These are phyloP conservation scores for Lumnitzera racemosa DNA, from an alignment of 345 rosid species.

Conservation along the genomic window DNA sequence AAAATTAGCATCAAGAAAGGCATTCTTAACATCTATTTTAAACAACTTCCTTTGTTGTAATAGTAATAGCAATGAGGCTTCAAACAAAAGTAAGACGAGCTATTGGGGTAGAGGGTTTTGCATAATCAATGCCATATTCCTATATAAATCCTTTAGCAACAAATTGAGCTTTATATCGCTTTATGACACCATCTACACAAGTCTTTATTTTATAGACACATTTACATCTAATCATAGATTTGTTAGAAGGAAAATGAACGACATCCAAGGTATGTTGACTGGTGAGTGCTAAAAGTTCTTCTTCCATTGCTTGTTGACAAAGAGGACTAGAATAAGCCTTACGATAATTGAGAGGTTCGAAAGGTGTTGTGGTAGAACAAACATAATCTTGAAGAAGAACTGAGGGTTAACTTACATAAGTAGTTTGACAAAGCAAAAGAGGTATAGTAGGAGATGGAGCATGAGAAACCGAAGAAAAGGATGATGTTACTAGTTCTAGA, in stretches of 20 bases:
- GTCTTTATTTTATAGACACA: not conserved
- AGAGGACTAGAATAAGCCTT: not conserved
- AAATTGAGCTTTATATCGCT: not conserved
- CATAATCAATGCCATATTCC: conserved; percentile 8
- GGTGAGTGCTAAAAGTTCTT: not conserved
- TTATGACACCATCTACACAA: not conserved
- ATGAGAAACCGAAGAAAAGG: no score
- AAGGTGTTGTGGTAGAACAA: not conserved
- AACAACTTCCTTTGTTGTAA: no score
- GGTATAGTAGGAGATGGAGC: not conserved
- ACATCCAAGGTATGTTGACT: not conserved
- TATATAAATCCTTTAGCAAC: not conserved
- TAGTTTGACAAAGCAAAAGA: not conserved
- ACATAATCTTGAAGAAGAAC: not conserved
- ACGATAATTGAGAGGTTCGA: not conserved
- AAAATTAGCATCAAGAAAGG: no score
- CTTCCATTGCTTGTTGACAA: not conserved
- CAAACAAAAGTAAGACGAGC: not conserved
- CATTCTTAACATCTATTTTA: no score
- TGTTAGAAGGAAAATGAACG: not conserved
- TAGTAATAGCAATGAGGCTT: not conserved
- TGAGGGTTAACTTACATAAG: not conserved
- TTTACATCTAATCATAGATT: not conserved
- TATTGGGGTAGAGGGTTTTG: not conserved
- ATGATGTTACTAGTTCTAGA: no score